These are phyloP conservation scores for Kluyveromyces lactis DNA, from an alignment of 805 yeast genomes.

Conservation along the genomic window DNA sequence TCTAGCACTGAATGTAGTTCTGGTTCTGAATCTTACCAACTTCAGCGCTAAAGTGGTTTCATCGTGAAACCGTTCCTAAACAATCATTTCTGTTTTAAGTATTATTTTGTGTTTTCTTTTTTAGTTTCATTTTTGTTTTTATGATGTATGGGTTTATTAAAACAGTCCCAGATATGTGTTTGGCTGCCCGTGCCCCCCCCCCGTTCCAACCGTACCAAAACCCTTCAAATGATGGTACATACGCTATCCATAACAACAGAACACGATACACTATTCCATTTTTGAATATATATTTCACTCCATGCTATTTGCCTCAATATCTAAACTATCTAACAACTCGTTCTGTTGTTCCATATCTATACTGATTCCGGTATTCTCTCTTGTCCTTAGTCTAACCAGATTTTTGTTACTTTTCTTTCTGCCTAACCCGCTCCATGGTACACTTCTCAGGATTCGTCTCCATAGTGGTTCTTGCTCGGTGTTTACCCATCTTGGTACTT, in stretches of 20 bases:
- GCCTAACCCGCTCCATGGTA: not conserved
- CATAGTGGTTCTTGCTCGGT: conserved; percentile 16
- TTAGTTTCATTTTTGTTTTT: no score
- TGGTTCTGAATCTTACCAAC: no score
- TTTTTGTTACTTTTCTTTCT: conserved; percentile 3
- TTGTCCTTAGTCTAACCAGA: conserved; percentile 6
- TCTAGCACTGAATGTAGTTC: no score
- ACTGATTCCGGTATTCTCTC: not conserved
- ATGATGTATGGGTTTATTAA: not conserved
- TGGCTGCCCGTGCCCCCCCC: not conserved
- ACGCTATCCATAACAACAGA: no score
- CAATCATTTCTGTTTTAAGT: no score
- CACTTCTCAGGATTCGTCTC: conserved; percentile 5
- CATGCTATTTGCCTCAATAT: conserved; percentile 18
- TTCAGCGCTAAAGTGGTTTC: no score
- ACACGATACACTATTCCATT: no score
- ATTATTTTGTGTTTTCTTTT: no score
- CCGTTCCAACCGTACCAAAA: no score
- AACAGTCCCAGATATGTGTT: not conserved
- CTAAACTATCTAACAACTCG: conserved; percentile 33
- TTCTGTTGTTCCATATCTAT: conserved; percentile 35
- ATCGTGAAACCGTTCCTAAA: no score
- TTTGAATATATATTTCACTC: no score
- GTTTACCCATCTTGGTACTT: conserved; percentile 27
- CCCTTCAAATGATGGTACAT: no score